A percentile compares a stretch with the other conserved stretches of the same genome.
Conservation (phyloP, 164 flowering plant species). For the Nymphaea thermarum region DNA sequence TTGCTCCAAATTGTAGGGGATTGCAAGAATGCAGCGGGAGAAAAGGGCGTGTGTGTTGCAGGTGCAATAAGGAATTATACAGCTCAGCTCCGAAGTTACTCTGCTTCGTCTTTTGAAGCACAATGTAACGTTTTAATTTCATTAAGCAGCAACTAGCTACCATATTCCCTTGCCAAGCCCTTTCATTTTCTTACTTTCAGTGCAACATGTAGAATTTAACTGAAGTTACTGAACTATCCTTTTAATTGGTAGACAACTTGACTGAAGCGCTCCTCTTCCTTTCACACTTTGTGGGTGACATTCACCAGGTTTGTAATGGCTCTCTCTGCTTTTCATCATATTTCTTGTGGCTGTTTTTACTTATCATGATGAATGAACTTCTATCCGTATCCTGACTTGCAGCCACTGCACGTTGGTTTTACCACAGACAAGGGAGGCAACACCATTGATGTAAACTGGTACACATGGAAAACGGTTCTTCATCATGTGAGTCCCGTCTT, state of each 20-base stretch:
- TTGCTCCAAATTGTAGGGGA: constrained; percentile 40
- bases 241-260: constrained; percentile 48
- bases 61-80: constrained; percentile 87
- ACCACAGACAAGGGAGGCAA: constrained; percentile 74
- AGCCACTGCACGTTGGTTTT: constrained; percentile 87
- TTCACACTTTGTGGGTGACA: constrained; percentile 78
- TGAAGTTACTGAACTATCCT: too few species aligned
- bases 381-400: constrained; percentile 10
- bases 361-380: too few species aligned
- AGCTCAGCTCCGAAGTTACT: constrained; percentile 56
- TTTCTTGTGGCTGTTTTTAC: too few species aligned
- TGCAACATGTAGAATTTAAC: too few species aligned
- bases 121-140: constrained; percentile 13
- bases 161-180: neutral
- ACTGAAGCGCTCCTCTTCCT: constrained; percentile 85
- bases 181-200: too few species aligned
- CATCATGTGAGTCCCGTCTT: constrained; percentile 54
- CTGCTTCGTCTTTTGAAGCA: constrained; percentile 18
- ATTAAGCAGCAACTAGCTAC: neutral
- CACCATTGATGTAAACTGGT: constrained; percentile 80
- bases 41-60: constrained; percentile 53
- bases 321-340: neutral
- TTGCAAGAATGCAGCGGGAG: constrained; percentile 71
- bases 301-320: constrained; percentile 58
- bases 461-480: constrained; percentile 56